These are phyloP conservation scores for Magnusiomyces magnusii DNA, from an alignment of 1,139 yeast species.

Conservation along the genomic window DNA sequence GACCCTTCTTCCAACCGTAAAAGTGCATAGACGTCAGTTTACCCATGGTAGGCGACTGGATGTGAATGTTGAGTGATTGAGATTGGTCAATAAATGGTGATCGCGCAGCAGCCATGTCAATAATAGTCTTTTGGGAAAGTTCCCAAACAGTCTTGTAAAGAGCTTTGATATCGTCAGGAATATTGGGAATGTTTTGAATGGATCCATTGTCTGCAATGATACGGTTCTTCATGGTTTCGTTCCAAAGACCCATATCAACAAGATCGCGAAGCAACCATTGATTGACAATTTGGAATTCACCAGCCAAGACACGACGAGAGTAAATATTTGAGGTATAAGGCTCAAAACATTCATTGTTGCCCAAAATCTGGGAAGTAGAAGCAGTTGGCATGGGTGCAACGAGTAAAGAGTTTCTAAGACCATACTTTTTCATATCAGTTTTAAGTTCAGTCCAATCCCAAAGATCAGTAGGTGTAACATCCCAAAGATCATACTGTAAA, in stretches of 20 bases:
- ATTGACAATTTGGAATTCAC: conserved; percentile 72
- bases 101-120: conserved; percentile 86
- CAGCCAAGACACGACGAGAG: conserved; percentile 67
- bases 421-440: conserved; percentile 43
- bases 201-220: conserved; percentile 71
- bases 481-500: conserved; percentile 68
- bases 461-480: conserved; percentile 47
- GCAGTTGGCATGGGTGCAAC: conserved; percentile 92
- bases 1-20: conserved; percentile 83
- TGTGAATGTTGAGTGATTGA: conserved; percentile 72
- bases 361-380: conserved; percentile 72
- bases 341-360: conserved; percentile 74
- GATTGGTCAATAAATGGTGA: conserved; percentile 86
- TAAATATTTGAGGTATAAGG: conserved; percentile 76
- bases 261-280: conserved; percentile 62
- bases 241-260: conserved; percentile 66
- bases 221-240: conserved; percentile 55
- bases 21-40: conserved; percentile 84
- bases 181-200: conserved; percentile 54
- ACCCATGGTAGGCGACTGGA: conserved; percentile 67
- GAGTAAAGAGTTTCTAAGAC: conserved; percentile 62
- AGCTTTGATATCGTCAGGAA: conserved; percentile 60
- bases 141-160: conserved; percentile 92
- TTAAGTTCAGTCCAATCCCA: conserved; percentile 61
- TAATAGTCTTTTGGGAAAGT: conserved; percentile 62